Base-by-base conservation (phyloP, 2,329 filamentous ascomycete genomes). In the Trichoderma endophyticum region DNA sequence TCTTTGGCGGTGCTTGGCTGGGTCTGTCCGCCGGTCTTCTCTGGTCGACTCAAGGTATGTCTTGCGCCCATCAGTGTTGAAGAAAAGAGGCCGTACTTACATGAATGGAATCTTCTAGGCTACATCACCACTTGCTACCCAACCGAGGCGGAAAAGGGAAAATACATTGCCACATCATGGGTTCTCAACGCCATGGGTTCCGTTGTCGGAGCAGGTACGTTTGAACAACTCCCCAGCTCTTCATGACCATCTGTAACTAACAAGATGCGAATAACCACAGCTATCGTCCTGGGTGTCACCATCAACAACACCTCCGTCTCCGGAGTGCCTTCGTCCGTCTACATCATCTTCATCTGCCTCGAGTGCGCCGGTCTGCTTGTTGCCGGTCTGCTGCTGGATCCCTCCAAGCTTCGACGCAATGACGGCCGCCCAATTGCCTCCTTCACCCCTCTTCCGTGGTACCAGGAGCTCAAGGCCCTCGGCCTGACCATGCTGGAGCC, bases 161-260 rank as follows among this genome's bases (percentile, higher is more conserved):
- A 91, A 73, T 97, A 94, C 81, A 97, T 97, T 80, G 93, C 92
- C 73, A 91, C 90, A 84, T 97, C 97, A 83, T 97, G 95, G 95
- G 90, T 94, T 80, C 96, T 98, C 78, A 97, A 97, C 86, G 97
- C 97, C 82, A 82, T 95, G 72, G 95, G 95, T 76, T 94, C 91
- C 77, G 94, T 97, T 73, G 93, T 97, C 80, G 95, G 95, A 74
- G 71, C 71, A 21, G 21, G 21, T 21, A 21, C 21, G 21, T 21
- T 21, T 21, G 21, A 21, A 21, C 21, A 21, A 21, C 21, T 21
- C 21, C 21, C 21, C 21, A 21, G 21, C 21, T 21, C 21, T 21
- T 21, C 21, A 21, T 21, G 21, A 21, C 21, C 21, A 21, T 21
- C 21, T 21, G 21, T 21, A 21, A 21, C 21, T 21, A 21, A 21